A percentile compares a stretch with the other conserved stretches of the same genome.
These are phyloP conservation scores for Podospora appendiculata DNA, from an alignment of 495 filamentous ascomycete genomes.

Conservation along the genomic window DNA sequence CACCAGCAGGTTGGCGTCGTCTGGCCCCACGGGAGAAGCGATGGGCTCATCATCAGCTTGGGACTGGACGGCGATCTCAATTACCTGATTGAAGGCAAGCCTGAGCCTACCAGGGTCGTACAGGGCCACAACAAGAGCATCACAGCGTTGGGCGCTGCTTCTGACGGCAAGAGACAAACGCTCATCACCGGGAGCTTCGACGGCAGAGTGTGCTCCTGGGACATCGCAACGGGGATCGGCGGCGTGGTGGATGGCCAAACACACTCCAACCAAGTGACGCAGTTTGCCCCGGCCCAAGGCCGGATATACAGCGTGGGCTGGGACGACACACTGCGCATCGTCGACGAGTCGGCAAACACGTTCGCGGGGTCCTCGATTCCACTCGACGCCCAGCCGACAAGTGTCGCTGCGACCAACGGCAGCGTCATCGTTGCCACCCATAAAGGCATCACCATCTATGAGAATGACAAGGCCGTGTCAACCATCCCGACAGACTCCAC, in stretches of 20 bases:
- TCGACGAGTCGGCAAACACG: slow-evolving; percentile 50
- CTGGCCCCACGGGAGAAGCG: slow-evolving; percentile 76
- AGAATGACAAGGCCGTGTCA: slow-evolving; percentile 45
- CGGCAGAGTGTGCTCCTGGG: slow-evolving; percentile 77
- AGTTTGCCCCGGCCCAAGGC: slow-evolving; percentile 50
- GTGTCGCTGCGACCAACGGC: slow-evolving; percentile 34
- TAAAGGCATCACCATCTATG: slow-evolving; percentile 57
- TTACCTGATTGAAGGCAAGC: slow-evolving; percentile 66
- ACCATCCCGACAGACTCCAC: slow-evolving; percentile 45
- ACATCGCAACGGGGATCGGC: slow-evolving; percentile 58
- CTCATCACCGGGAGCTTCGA: slow-evolving; percentile 89
- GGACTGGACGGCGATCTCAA: slow-evolving; percentile 84
- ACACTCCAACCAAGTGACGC: slow-evolving; percentile 77
- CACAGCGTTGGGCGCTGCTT: slow-evolving; percentile 57
- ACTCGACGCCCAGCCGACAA: slow-evolving; percentile 44
- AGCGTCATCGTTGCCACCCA: slow-evolving; percentile 57
- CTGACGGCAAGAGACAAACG: slow-evolving; percentile 37
- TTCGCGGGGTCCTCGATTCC: slow-evolving; percentile 40
- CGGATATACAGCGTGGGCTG: slow-evolving; percentile 80
- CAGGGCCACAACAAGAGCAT: slow-evolving; percentile 93
- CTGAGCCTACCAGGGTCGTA: slow-evolving; percentile 61
- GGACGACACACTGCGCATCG: slow-evolving; percentile 85
- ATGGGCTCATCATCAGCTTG: slow-evolving; percentile 82
- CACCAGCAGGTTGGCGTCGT: slow-evolving; percentile 94
- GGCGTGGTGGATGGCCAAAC: slow-evolving; percentile 64